Percentiles rank a stretch among this genome's conserved stretches.
Evolutionary conservation across 1,284 basidiomycete species (phyloP).

Genomic region (Cutaneotrichosporon cavernicola): DNA sequence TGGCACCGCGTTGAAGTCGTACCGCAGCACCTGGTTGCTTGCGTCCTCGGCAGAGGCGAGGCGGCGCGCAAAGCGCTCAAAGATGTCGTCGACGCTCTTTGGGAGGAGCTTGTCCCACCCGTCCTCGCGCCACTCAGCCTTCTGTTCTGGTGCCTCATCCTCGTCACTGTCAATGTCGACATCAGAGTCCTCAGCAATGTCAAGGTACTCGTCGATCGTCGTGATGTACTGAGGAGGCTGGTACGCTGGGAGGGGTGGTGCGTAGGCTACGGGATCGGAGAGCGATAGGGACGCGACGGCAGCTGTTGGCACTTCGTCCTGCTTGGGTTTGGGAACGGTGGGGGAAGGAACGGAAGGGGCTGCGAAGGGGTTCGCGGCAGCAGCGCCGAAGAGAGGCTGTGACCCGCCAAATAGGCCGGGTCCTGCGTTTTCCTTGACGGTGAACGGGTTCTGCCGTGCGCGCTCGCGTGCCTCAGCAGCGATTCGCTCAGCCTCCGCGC

Average conservation of each 20-base stretch:
- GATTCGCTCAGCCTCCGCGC: constrained; percentile 38
- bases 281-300: constrained; percentile 30
- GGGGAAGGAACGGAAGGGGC: constrained; percentile 25
- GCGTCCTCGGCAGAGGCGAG: constrained; percentile 48
- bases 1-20: constrained; percentile 52
- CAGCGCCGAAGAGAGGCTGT: constrained; percentile 37
- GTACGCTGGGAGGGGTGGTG: constrained; percentile 49
- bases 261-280: constrained; percentile 25
- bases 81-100: constrained; percentile 50
- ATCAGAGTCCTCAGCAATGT: constrained; percentile 35
- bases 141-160: constrained; percentile 31
- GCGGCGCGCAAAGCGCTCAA: constrained; percentile 49
- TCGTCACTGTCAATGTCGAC: constrained; percentile 29
- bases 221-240: constrained; percentile 51
- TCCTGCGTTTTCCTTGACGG: constrained; percentile 15
- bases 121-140: constrained; percentile 36
- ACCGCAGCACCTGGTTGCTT: constrained; percentile 50
- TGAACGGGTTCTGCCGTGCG: constrained; percentile 52
- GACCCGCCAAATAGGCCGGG: constrained; percentile 34
- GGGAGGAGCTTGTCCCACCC: constrained; percentile 48
- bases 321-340: constrained; percentile 4
- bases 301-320: constrained; percentile 5
- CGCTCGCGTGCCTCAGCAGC: constrained; percentile 37
- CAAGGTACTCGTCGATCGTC: constrained; percentile 52
- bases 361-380: constrained; percentile 30